Evolutionary conservation across 371 early-diverging fungal species (phyloP), one percentile per base, ranked within the genome.

Genomic region (Mucor saturninus): DNA sequence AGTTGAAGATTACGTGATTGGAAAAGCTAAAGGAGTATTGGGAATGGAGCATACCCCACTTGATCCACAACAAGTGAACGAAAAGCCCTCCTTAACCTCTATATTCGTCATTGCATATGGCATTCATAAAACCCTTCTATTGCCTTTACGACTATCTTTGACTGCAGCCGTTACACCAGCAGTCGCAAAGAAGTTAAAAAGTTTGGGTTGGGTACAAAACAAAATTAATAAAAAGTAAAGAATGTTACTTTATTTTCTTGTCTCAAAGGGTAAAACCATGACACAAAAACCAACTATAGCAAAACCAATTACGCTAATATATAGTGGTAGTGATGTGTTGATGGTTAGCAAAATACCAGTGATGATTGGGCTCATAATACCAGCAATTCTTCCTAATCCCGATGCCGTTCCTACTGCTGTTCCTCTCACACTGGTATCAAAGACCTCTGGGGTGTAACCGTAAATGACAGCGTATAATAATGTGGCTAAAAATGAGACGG

Each of bases 381-480:
- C 94, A 0, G 90, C 85, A 62, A 93, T 79, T 42, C 94, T 86
- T 2, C 89, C 86, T 15, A 91, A 72, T 1, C 92, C 92, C 2
- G 93, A 90, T 0, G 93, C 91, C 10, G 89, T 85, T 4, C 94
- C 95, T 28, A 87, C 87, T 2, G 91, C 93, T 2, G 93, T 93
- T 30, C 93, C 94, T 7, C 95, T 84, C 11, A 90, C 81, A 9
- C 81, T 75, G 0, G 93, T 84, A 21, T 85, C 85, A 68, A 95
- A 95, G 26, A 92, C 93, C 61, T 95, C 95, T 0, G 95, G 94
- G n/a, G 95, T 93, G 59, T 93, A 95, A 0, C 90, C 88, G 67
- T 95, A 95, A 5, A 90, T 84, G 30, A 90, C 90, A 2, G 93
- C 95, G 71, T 93, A 95, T 67, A 92, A 83, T 21, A 92, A 64